These are phyloP conservation scores for Emericellopsis cladophorae DNA, from an alignment of 2,329 filamentous ascomycete genomes.

Conservation along the genomic window DNA sequence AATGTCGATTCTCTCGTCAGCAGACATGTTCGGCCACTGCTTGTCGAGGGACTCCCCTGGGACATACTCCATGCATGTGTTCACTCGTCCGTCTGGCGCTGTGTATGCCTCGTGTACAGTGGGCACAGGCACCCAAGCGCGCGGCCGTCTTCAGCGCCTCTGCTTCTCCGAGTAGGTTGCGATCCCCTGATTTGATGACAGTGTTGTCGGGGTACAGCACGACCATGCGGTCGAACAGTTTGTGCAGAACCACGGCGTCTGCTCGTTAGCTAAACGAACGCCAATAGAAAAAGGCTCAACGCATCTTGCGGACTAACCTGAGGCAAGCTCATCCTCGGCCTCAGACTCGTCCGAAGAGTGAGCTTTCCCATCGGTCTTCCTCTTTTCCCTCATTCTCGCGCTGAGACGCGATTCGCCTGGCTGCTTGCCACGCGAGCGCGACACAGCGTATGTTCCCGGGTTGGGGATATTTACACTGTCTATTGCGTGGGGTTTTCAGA, in stretches of 20 bases:
- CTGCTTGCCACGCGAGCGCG: neutral
- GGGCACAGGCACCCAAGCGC: slow-evolving; percentile 10
- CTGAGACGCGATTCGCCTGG: neutral
- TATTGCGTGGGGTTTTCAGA: too few species aligned
- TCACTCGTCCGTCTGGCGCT: slow-evolving; percentile 7
- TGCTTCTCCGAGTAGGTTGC: slow-evolving; percentile 11
- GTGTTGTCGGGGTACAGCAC: slow-evolving; percentile 9
- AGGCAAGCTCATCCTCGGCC: slow-evolving; percentile 10
- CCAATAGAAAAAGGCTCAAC: slow-evolving; percentile 1
- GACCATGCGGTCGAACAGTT: slow-evolving; percentile 10
- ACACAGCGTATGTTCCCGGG: neutral
- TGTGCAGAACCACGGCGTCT: slow-evolving; percentile 9
- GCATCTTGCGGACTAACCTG: slow-evolving; percentile 5
- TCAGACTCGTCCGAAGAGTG: slow-evolving; percentile 9
- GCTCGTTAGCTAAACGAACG: neutral
- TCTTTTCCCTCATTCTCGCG: neutral
- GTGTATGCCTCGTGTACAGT: slow-evolving; percentile 6
- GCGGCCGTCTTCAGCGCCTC: slow-evolving; percentile 11
- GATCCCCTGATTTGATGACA: slow-evolving; percentile 12
- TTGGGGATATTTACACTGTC: neutral
- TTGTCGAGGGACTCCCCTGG: slow-evolving; percentile 12
- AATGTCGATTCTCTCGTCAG: slow-evolving; percentile 8
- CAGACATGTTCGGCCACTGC: slow-evolving; percentile 11
- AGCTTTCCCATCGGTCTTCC: neutral
- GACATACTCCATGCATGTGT: slow-evolving; percentile 13